These are phyloP conservation scores for Russula lepida DNA, from an alignment of 768 basidiomycete species.

Conservation along the genomic window DNA sequence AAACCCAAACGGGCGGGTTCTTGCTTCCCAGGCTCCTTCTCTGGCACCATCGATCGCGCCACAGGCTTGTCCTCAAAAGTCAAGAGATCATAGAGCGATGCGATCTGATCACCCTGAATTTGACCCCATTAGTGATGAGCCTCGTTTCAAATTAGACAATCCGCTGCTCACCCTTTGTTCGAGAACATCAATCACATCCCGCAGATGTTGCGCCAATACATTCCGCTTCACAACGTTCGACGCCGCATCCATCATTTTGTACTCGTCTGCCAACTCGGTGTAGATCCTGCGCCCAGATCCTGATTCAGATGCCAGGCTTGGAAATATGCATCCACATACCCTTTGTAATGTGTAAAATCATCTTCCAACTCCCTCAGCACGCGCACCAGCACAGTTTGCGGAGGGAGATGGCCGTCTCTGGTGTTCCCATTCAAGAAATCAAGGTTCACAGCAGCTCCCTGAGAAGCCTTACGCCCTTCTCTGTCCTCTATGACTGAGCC, in stretches of 20 bases:
- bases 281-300: conserved; percentile 59
- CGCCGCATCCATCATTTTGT: conserved; percentile 79
- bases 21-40: conserved; percentile 6
- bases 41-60: conserved; percentile 19
- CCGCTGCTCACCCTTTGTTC: conserved; percentile 68
- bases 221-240: conserved; percentile 76
- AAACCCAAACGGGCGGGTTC: neutral
- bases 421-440: conserved; percentile 12
- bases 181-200: conserved; percentile 84
- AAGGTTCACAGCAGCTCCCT: neutral
- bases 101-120: conserved; percentile 82
- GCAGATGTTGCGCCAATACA: conserved; percentile 79
- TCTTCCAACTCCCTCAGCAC: conserved; percentile 88
- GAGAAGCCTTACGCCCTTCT: neutral
- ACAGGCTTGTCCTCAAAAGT: conserved; percentile 61
- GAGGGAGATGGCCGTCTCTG: conserved; percentile 44
- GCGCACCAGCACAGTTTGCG: conserved; percentile 78
- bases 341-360: conserved; percentile 91
- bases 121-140: conserved; percentile 13
- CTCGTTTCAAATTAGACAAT: conserved; percentile 2
- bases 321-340: conserved; percentile 42
- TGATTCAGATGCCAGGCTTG: neutral
- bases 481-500: conserved; percentile 8
- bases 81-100: conserved; percentile 80
- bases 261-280: conserved; percentile 84